Evolutionary conservation across 108 stramenopile species (phyloP), one percentile per base, ranked within the genome.

Genomic region (Pelagomonas calceolata): DNA sequence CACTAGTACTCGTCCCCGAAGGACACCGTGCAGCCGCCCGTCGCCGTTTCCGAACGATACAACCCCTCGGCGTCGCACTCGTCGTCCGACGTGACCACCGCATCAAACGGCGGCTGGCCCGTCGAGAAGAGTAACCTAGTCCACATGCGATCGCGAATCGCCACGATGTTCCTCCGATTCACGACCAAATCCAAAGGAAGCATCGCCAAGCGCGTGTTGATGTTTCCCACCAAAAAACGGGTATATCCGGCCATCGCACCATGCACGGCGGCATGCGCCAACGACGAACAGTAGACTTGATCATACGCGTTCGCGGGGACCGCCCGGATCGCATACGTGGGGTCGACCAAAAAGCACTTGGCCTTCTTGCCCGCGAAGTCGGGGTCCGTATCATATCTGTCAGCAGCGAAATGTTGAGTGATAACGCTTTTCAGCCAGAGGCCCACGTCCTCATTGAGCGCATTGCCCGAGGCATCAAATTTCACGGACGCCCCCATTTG

Each of bases 181-280:
- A 80, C 85, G 32, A 84, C 82, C 35, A 89, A 39, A 33, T 68
- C 46, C 43, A 86, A 85, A 16, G 88, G 88, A 32, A 89, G 76
- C 18, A 73, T 75, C n/a, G 85, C 86, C 70, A 79, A 72, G 30
- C 85, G 78, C 66, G 85, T 85, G 75, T 86, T 86, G 51, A 78
- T 64, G 33, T 84, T 36, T 30, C 82, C 85, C 17, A 80, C 77
- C 18, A 78, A 73, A 43, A 85, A 82, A 35, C 72, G 78, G 15
- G 84, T 85, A 65, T 78, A 85, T 17, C 85, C 85, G 18, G 85
- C 84, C 85, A 86, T 86, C 44, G 85, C 82, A 21, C 79, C 85
- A 36, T 86, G 85, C 30, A 86, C 85, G 29, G 84, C 84, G 37
- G 83, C 84, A 68, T 86, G 85, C 32, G 82, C 83, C 15, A 86